These are phyloP conservation scores for Cyclotella kingstonii DNA, from an alignment of 108 stramenopile species.

Conservation along the genomic window DNA sequence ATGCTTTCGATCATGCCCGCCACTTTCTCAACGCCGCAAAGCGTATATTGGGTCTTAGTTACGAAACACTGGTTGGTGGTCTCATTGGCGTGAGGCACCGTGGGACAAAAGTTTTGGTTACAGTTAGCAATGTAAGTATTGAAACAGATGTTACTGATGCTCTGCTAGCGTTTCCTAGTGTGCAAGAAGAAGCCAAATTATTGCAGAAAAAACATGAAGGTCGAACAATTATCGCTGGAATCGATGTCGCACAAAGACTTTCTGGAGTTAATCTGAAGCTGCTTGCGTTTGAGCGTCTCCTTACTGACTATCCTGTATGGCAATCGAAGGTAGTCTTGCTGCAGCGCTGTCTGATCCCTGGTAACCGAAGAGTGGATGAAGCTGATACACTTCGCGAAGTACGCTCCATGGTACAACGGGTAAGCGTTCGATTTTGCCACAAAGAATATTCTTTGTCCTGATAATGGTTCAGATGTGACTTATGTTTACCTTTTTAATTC, in stretches of 20 bases:
- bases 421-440: neutral
- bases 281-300: slow-evolving; percentile 92
- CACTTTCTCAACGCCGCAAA: slow-evolving; percentile 99
- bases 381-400: slow-evolving; percentile 74
- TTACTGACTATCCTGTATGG: slow-evolving; percentile 91
- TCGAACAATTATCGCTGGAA: slow-evolving; percentile 84
- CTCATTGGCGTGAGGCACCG: slow-evolving; percentile 92
- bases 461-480: too few relatives aligned
- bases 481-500: neutral
- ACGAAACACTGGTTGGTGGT: slow-evolving; percentile 88
- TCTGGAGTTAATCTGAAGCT: slow-evolving; percentile 93
- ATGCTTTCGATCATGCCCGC: slow-evolving; percentile 99
- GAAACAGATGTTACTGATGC: slow-evolving; percentile 86
- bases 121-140: slow-evolving; percentile 97
- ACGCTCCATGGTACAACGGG: slow-evolving; percentile 67
- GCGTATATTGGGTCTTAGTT: slow-evolving; percentile 95
- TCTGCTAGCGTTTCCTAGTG: slow-evolving; percentile 60
- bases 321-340: slow-evolving; percentile 92
- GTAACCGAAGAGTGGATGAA: slow-evolving; percentile 86
- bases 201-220: slow-evolving; percentile 69
- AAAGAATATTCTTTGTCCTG: too few relatives aligned
- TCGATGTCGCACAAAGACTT: slow-evolving; percentile 93
- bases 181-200: slow-evolving; percentile 47
- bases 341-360: slow-evolving; percentile 84
- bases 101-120: slow-evolving; percentile 92